phyloP scores from a whole-genome alignment of 2,329 filamentous ascomycete genomes.

The Tolypocladium endophyticum region DNA sequence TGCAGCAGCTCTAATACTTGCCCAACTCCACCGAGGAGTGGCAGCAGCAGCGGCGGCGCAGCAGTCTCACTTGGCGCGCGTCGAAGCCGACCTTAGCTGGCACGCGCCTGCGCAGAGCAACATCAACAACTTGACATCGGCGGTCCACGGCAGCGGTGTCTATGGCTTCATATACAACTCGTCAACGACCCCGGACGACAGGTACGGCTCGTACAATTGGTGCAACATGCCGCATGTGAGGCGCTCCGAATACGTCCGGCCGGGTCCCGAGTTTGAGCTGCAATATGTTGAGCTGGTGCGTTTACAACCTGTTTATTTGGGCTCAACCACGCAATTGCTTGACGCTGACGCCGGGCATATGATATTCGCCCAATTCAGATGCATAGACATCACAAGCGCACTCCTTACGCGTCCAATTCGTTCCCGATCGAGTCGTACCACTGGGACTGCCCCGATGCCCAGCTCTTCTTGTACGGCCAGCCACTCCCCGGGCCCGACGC shows the following conservation, averaged over 20 bases:
- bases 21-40: background rate
- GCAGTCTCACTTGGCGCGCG: background rate
- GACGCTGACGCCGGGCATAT: background rate
- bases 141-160: conserved; percentile 48
- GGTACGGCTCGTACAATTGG: conserved; percentile 63
- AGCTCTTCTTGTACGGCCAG: conserved; percentile 58
- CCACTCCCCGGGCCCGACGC: conserved; percentile 39
- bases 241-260: conserved; percentile 48
- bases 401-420: conserved; percentile 66
- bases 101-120: conserved; percentile 41
- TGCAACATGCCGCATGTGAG: conserved; percentile 87
- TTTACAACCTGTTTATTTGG: background rate
- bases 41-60: background rate
- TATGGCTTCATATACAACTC: conserved; percentile 68
- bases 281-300: conserved; percentile 66
- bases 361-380: conserved; percentile 33
- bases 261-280: conserved; percentile 47
- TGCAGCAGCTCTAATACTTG: background rate
- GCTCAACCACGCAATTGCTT: background rate
- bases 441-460: conserved; percentile 64
- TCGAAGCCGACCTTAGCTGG: conserved; percentile 38
- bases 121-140: conserved; percentile 51
- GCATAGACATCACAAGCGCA: conserved; percentile 77
- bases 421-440: conserved; percentile 63
- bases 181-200: conserved; percentile 42